Percentiles rank a stretch among this genome's conserved stretches.
These are phyloP conservation scores for Sonneratia caseolaris DNA, from an alignment of 345 rosid genomes.

Conservation along the genomic window DNA sequence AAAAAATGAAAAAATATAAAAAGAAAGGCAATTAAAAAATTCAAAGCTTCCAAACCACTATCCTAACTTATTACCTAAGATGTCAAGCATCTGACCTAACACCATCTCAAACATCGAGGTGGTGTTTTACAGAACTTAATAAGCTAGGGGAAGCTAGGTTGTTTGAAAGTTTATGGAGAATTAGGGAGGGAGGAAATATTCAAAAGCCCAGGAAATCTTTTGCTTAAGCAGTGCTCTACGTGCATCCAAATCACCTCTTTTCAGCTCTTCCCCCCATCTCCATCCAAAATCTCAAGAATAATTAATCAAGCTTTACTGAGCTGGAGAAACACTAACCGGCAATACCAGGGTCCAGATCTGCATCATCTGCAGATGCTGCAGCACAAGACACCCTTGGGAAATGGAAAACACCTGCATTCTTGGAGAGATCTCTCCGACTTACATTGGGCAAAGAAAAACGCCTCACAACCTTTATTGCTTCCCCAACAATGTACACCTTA, in stretches of 20 bases:
- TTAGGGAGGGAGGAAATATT: background rate
- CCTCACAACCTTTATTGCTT: conserved; percentile 68
- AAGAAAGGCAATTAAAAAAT: background rate
- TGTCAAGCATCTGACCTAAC: background rate
- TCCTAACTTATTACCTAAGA: background rate
- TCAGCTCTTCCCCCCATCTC: too few relatives aligned
- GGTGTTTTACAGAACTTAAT: background rate
- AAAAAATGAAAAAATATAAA: too few relatives aligned
- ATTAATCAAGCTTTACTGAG: background rate
- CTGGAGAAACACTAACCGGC: conserved; percentile 52
- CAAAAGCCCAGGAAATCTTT: background rate
- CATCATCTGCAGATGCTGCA: conserved; percentile 77
- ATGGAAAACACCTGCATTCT: conserved; percentile 52
- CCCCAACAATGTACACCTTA: conserved; percentile 78
- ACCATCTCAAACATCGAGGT: background rate
- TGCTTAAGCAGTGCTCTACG: background rate
- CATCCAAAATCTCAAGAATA: background rate
- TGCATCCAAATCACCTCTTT: background rate
- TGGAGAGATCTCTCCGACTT: conserved; percentile 45
- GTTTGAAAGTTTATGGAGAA: background rate
- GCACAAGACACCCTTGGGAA: conserved; percentile 92
- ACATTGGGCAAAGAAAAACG: conserved; percentile 84
- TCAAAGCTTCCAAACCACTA: background rate
- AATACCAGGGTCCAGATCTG: conserved; percentile 69
- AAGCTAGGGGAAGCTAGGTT: background rate